Evolutionary conservation across 108 stramenopile genomes (phyloP).

Genomic region (Tribonema minus): DNA sequence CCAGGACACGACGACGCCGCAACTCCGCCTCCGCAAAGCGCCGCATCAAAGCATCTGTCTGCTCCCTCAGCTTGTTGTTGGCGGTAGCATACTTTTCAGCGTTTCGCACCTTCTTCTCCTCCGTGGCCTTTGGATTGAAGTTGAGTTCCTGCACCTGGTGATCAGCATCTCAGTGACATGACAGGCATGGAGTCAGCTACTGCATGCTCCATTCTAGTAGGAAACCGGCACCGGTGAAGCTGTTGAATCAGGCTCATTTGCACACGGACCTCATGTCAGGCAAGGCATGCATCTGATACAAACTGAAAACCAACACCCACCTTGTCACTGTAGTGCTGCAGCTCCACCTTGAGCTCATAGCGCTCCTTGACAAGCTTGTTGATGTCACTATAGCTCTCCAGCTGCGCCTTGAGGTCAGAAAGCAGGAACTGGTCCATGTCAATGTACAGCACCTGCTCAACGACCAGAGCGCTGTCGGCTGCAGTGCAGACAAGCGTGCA

Average conservation of each 20-base stretch:
- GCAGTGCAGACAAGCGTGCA: too few relatives aligned
- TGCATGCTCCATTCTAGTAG: too few relatives aligned
- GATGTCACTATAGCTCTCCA: background rate
- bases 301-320: too few relatives aligned
- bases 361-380: background rate
- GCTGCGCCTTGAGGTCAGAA: background rate
- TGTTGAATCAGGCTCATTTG: too few relatives aligned
- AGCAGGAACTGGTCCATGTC: background rate
- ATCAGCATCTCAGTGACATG: too few relatives aligned
- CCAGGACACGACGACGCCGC: background rate
- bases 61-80: conserved; percentile 1
- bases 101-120: conserved; percentile 37
- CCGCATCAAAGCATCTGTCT: conserved; percentile 28
- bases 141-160: conserved; percentile 35
- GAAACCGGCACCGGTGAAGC: too few relatives aligned
- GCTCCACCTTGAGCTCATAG: background rate
- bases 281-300: too few relatives aligned
- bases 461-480: background rate
- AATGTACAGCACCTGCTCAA: background rate
- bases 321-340: background rate
- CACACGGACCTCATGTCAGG: too few relatives aligned
- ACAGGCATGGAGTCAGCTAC: too few relatives aligned
- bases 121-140: conserved; percentile 27
- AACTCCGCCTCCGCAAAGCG: conserved; percentile 27
- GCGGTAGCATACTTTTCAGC: conserved; percentile 25